phyloP scores from a whole-genome alignment of 257 asterid species.

The Gentiana macrophylla region DNA sequence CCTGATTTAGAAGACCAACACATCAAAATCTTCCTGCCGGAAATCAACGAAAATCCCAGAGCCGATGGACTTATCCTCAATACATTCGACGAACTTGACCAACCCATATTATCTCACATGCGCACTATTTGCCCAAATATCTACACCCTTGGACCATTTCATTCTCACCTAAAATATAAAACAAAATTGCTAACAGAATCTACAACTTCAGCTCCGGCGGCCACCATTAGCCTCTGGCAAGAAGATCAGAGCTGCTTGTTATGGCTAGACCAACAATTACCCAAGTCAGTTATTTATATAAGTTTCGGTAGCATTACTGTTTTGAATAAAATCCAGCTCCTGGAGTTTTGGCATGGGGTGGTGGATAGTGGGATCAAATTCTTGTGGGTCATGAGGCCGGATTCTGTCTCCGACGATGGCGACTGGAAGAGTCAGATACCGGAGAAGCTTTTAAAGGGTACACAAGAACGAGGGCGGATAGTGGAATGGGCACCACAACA shows the following conservation, averaged over 20 bases:
- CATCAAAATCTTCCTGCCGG: slow-evolving; percentile 10
- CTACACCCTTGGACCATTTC: slow-evolving; percentile 27
- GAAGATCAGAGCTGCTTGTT: slow-evolving; percentile 42
- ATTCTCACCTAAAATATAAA: slow-evolving; percentile 3
- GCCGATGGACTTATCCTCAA: slow-evolving; percentile 24
- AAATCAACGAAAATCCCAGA: slow-evolving; percentile 11
- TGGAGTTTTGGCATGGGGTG: slow-evolving; percentile 51
- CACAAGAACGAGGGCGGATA: slow-evolving; percentile 4
- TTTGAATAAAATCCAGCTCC: slow-evolving; percentile 21
- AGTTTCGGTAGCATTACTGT: slow-evolving; percentile 51
- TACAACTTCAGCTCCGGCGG: not conserved
- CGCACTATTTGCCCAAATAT: slow-evolving; percentile 10
- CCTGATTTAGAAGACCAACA: slow-evolving; percentile 1
- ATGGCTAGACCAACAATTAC: slow-evolving; percentile 48
- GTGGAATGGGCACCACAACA: slow-evolving; percentile 16
- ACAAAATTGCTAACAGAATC: not conserved
- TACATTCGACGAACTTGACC: slow-evolving; percentile 22
- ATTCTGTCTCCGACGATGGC: slow-evolving; percentile 25
- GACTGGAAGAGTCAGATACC: slow-evolving; percentile 6
- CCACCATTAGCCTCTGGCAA: slow-evolving; percentile 25
- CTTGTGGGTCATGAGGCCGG: slow-evolving; percentile 17
- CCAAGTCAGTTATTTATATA: slow-evolving; percentile 37
- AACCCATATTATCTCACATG: slow-evolving; percentile 12
- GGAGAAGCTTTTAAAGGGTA: slow-evolving; percentile 9
- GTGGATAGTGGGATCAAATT: slow-evolving; percentile 43